Evolutionary conservation across 2,329 filamentous ascomycete genomes (phyloP).

Genomic region (Sclerotinia subarctica): DNA sequence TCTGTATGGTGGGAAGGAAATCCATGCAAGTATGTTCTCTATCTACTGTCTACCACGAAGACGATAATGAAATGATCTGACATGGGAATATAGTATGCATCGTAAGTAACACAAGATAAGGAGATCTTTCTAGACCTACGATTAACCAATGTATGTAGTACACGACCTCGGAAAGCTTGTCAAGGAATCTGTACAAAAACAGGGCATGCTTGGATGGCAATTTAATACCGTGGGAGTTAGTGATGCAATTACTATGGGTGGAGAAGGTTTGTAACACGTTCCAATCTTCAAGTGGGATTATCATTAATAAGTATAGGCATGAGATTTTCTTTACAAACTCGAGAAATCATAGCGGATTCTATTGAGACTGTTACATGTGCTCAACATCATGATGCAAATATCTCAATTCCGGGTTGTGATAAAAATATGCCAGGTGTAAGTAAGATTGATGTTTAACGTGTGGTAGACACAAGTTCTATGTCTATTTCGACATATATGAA

Average conservation of each 20-base stretch:
- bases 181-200: constrained; percentile 74
- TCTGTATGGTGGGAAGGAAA: constrained; percentile 98
- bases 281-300: not conserved
- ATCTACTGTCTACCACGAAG: not conserved
- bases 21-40: constrained; percentile 76
- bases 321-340: constrained; percentile 86
- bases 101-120: constrained; percentile 34
- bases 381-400: constrained; percentile 84
- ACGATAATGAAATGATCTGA: constrained; percentile 23
- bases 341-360: constrained; percentile 90
- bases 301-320: constrained; percentile 59
- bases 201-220: constrained; percentile 76
- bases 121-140: not conserved
- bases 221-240: constrained; percentile 51
- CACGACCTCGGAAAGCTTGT: constrained; percentile 84
- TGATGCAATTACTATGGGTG: constrained; percentile 84
- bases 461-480: not conserved
- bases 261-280: constrained; percentile 60
- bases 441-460: not conserved
- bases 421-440: constrained; percentile 87
- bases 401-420: constrained; percentile 90
- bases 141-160: constrained; percentile 48
- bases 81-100: constrained; percentile 45
- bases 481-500: not conserved
- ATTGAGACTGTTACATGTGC: constrained; percentile 92